Base-by-base conservation (phyloP, 1,284 basidiomycete species). In the Mixia osmundae region DNA sequence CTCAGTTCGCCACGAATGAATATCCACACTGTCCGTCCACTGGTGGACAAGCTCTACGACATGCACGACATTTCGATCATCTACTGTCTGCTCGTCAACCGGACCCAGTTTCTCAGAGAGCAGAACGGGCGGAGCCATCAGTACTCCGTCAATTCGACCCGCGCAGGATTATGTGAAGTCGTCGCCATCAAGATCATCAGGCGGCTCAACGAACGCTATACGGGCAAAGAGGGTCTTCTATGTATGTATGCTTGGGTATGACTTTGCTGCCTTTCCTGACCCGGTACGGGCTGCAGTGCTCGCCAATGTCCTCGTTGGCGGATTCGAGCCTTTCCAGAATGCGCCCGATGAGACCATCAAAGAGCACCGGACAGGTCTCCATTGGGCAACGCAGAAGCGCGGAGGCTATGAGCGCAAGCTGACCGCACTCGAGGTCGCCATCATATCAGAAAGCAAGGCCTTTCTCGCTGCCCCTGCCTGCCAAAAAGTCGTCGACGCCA, bases 131-230 rank as follows among this genome's bases (percentile, higher is more conserved):
- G 36, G 2, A 34, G 33, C 20, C 38, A 35, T 3, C 24, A 35
- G 14, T 22, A 36, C 26, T 38, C 36, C 19, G 42, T 44, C 24
- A 44, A 44, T 24, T 33, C 36, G 15, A 44, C 42, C 1, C 35
- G 42, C 4, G 52, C 52, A 3, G 41, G 43, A 12, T 30, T 53
- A 2, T 54, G 52, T 40, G 52, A 54, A 38, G 38, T 50, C 14
- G 38, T 54, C 9, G 51, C 52, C 1, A 44, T 45, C 32, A 44
- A 45, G 30, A 32, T 53, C 2, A 29, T 54, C 41, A 48, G 5
- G 38, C 37, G 33, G 9, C 24, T 34, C 9, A 8, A 34, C 21
- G 33, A 34, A n/a, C n/a, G n/a, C n/a, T n/a, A n/a, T n/a, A n/a
- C n/a, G n/a, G n/a, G n/a, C n/a, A n/a, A n/a, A n/a, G n/a, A n/a